Evolutionary conservation across 257 asterid species (phyloP), one percentile per base, ranked within the genome.

Genomic region (Plantago elongata): DNA sequence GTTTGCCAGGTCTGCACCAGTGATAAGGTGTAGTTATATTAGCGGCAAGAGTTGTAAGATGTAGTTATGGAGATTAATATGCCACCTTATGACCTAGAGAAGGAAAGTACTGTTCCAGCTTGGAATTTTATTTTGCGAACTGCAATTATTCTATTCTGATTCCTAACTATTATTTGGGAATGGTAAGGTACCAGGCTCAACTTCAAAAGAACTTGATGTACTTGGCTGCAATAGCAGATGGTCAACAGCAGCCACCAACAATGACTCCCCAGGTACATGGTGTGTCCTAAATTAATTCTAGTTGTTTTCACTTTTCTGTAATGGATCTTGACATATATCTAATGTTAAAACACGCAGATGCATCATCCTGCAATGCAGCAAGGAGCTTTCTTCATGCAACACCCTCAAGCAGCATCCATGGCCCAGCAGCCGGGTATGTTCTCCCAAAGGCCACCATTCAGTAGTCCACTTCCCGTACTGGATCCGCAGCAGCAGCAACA

Each of bases 211-310:
- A 91, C 66, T 78, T 91, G 82, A 88, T 91, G 96, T 88, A 90
- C 79, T 84, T 90, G 72, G 98, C 98, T 54, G 96, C 98, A 22
- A 85, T 90, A 45, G 98, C 98, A 12, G 98, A 90, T 75, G 94
- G 95, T 57, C 98, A 88, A 63, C 96, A 95, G 15, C 98, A 82
- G 70, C 70, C 94, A 64, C 88, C 95, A 42, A 48, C 92, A 38
- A 68, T 84, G 81, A 85, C 94, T 37, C 79, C 81, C 30, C 94
- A 85, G 90, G 95, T 85, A 55, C 51, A 59, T 45, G 47, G 15
- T 61, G 49, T 51, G 18, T 45, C 44, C 60, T 64, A 34, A 34
- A 34, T 34, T 34, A 34, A 34, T 34, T 7, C 40, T 5, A 34
- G 40, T 34, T 6, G 8, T 34, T 34, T 5, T 34, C 8, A 34